These are phyloP conservation scores for Fusarium musae DNA, from an alignment of 2,329 filamentous ascomycete species.

Conservation along the genomic window DNA sequence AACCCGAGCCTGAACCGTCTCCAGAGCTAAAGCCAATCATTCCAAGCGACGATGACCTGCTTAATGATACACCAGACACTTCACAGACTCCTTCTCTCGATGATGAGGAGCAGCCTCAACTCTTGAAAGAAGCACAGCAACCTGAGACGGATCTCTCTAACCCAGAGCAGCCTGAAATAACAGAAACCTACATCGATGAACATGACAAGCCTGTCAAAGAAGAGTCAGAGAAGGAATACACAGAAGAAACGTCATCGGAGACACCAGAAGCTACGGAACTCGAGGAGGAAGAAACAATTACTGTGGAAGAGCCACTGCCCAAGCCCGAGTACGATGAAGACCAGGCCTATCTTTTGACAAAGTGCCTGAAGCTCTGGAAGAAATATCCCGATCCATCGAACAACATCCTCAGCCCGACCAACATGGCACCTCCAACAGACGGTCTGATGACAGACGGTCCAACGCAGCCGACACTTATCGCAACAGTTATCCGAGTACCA, in stretches of 20 bases:
- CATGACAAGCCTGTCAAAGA: neutral
- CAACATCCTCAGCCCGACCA: conserved; percentile 67
- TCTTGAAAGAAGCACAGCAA: neutral
- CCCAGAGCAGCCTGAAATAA: neutral
- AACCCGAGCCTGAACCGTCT: conserved; percentile 51
- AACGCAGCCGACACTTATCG: conserved; percentile 72
- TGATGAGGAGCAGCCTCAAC: conserved; percentile 40
- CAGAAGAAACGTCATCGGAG: conserved; percentile 30
- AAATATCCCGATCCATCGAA: conserved; percentile 66
- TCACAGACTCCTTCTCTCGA: conserved; percentile 57
- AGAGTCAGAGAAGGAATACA: neutral
- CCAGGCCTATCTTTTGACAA: conserved; percentile 61
- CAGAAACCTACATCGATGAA: neutral
- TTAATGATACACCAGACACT: conserved; percentile 66
- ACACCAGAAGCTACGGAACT: conserved; percentile 23
- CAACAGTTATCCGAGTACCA: conserved; percentile 79
- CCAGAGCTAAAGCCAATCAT: conserved; percentile 55
- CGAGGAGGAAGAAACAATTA: conserved; percentile 32
- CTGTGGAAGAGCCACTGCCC: conserved; percentile 42
- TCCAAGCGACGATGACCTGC: conserved; percentile 65
- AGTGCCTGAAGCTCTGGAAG: conserved; percentile 73
- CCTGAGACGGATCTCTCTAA: conserved; percentile 39
- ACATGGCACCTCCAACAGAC: conserved; percentile 75
- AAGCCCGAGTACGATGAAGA: conserved; percentile 58
- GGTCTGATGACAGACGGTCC: conserved; percentile 63